These are phyloP conservation scores for Phaeosphaeriaceae sp. DNA, from an alignment of 2,329 filamentous ascomycete species.

Conservation along the genomic window DNA sequence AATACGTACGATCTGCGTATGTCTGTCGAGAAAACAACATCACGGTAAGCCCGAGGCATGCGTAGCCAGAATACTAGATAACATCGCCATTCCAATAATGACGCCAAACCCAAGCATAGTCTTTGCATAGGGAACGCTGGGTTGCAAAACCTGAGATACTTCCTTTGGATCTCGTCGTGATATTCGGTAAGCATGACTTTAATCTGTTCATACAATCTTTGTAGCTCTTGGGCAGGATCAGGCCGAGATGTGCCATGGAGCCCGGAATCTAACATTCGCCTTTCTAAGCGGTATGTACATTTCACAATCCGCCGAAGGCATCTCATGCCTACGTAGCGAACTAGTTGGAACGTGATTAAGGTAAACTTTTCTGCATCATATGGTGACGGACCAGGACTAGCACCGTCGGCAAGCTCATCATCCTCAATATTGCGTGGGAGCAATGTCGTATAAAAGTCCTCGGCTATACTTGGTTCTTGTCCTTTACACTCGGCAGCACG, in stretches of 20 bases:
- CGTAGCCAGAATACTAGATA: constrained; percentile 49
- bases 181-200: constrained; percentile 46
- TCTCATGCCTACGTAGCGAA: constrained; percentile 43
- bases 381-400: constrained; percentile 34
- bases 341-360: constrained; percentile 44
- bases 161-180: constrained; percentile 41
- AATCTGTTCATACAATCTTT: constrained; percentile 43
- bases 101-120: constrained; percentile 38
- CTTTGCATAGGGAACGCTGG: constrained; percentile 41
- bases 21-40: constrained; percentile 44
- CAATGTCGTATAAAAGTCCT: constrained; percentile 48
- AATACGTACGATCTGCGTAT: constrained; percentile 43
- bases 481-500: constrained; percentile 49
- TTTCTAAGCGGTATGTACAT: constrained; percentile 46
- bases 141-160: constrained; percentile 41
- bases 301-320: constrained; percentile 45
- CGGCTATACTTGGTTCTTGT: constrained; percentile 46
- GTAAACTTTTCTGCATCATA: constrained; percentile 45
- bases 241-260: constrained; percentile 41
- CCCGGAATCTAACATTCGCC: constrained; percentile 43
- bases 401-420: constrained; percentile 47
- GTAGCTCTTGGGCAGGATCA: constrained; percentile 43
- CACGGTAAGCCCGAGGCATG: constrained; percentile 46
- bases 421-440: constrained; percentile 49
- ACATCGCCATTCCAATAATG: constrained; percentile 46